These are phyloP conservation scores for Serendipita vermifera DNA, from an alignment of 768 basidiomycete species.

Conservation along the genomic window DNA sequence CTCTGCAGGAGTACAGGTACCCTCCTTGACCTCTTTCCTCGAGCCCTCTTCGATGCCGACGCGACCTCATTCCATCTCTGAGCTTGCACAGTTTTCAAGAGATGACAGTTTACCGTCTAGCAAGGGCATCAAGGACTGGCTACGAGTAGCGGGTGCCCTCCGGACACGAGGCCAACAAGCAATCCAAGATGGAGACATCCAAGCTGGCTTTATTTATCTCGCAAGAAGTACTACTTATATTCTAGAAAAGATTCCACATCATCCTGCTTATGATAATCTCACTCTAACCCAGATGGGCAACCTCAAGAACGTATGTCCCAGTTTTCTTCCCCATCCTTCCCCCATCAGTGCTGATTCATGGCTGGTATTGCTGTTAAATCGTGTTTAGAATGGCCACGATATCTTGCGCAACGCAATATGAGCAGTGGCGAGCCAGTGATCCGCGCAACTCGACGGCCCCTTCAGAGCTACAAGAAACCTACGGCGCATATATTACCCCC, in stretches of 20 bases:
- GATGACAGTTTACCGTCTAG: conserved; percentile 10
- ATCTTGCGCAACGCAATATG: conserved; percentile 64
- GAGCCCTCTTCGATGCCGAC: too few relatives aligned
- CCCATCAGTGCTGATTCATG: too few relatives aligned
- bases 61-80: conserved; percentile 16
- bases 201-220: conserved; percentile 57
- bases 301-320: conserved; percentile 52
- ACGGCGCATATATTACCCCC: background rate
- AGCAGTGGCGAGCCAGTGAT: conserved; percentile 41
- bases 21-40: too few relatives aligned
- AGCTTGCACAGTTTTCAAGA: conserved; percentile 17
- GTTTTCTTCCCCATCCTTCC: too few relatives aligned
- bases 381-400: conserved; percentile 61
- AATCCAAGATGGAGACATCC: conserved; percentile 35
- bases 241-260: conserved; percentile 62
- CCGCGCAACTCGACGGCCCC: conserved; percentile 24
- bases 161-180: conserved; percentile 12
- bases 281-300: conserved; percentile 48
- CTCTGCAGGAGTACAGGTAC: too few relatives aligned
- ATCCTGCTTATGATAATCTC: conserved; percentile 51
- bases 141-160: conserved; percentile 16
- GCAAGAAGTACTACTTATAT: conserved; percentile 67
- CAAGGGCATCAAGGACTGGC: conserved; percentile 15
- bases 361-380: too few relatives aligned
- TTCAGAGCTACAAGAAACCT: background rate